These are phyloP conservation scores for Crithidia brevicula DNA, from an alignment of 208 protist genomes.

Conservation along the genomic window DNA sequence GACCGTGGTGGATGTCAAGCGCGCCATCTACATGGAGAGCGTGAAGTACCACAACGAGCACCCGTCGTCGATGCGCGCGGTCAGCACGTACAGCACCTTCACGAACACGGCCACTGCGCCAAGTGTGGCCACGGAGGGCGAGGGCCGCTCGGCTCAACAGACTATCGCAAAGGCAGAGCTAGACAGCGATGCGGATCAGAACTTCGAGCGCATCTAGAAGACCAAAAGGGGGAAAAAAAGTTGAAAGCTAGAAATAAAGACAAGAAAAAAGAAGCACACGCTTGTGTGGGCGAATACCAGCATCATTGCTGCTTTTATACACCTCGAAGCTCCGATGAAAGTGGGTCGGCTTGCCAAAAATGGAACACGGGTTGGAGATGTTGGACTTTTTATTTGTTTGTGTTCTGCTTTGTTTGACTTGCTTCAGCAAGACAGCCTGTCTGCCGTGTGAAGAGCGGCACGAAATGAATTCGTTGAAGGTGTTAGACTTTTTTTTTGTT, in stretches of 20 bases:
- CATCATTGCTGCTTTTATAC: no score
- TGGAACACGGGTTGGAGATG: no score
- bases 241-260: background rate
- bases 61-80: conserved; percentile 28
- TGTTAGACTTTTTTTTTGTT: no score
- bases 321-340: no score
- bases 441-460: no score
- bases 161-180: conserved; percentile 69
- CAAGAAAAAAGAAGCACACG: background rate
- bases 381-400: no score
- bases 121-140: conserved; percentile 63
- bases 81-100: conserved; percentile 27
- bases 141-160: conserved; percentile 80
- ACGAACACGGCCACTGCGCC: conserved; percentile 28
- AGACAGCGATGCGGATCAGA: conserved; percentile 36
- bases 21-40: conserved; percentile 85
- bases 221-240: background rate
- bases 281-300: no score
- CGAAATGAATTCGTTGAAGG: no score
- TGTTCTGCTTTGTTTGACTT: no score
- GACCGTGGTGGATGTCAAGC: conserved; percentile 83
- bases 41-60: conserved; percentile 73
- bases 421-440: no score
- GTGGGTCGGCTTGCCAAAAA: no score
- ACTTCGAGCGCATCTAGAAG: conserved; percentile 44